Evolutionary conservation across 2,329 filamentous ascomycete genomes (phyloP), one percentile per base, ranked within the genome.

Genomic region (Purpureocillium takamizusanense): DNA sequence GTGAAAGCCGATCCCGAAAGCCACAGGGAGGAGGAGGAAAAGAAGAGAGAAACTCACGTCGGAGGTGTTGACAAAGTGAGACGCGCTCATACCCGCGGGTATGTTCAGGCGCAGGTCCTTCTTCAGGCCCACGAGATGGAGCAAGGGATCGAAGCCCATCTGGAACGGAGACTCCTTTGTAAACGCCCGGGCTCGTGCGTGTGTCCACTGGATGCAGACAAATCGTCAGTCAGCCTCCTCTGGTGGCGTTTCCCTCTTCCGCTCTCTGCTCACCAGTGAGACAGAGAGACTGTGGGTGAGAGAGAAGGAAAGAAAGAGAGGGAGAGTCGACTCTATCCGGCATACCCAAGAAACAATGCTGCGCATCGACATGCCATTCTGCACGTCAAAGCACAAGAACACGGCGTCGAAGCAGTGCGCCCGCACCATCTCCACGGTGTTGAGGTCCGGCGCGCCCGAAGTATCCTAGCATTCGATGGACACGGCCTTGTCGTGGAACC

Each of bases 351-450:
- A 52, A 1, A 60, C 38, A 23, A 63, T 56, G 2, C 45, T 54
- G 16, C 53, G 51, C 49, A 63, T 48, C 8, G 58, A 57, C 17
- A 53, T 38, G 37, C 54, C 56, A 27, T 61, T 51, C 13, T 51
- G 51, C 7, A 63, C 49, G n/a, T 64, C 61, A 39, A 63, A 64
- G 41, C 61, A 64, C 25, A 64, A 47, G 39, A 64, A 62, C 0
- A 64, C 46, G 2, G 52, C 58, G 4, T 64, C 60, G 58, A 64
- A 6, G 46, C 32, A 11, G 63, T 56, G 41, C 61, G 61, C 15
- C 55, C 53, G 23, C 63, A 39, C 5, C 51, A 25, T 51, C 34
- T 56, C 47, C 7, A 64, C 52, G 2, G 51, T 59, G 34, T 52
- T 54, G 27, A 64, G 48, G 33, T 64, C 61, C 3, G 56, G 54